Evolutionary conservation across 2,329 filamentous ascomycete species (phyloP), one percentile per base, ranked within the genome.

Genomic region (Elsinoe batatas): DNA sequence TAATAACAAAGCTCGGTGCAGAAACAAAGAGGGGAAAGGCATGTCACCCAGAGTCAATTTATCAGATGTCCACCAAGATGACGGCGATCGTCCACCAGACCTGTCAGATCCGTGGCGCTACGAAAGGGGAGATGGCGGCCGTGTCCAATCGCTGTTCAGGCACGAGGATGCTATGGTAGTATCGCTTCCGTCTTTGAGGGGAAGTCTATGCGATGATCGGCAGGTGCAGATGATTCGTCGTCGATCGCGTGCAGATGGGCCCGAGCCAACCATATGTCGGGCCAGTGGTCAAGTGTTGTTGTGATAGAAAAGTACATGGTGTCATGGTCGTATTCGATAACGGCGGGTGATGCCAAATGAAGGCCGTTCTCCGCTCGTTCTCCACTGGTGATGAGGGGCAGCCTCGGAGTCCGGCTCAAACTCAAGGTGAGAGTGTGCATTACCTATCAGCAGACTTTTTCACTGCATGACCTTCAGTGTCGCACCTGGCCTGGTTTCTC

Each of bases 221-320:
- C 44, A 49, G 30, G 44, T 35, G 44, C 44, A 17, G 26, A 35
- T 49, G 44, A 49, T 49, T 49, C 20, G 44, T 35, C 44, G 44
- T 49, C 44, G 44, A 49, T 49, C 44, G 44, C 32, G 26, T 20
- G 44, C 26, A 35, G 44, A 33, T 49, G 44, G 26, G 6, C 32
- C 26, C 7, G 30, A 17, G 20, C 44, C 44, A 49, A 35, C 13
- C 26, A 35, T 26, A 30, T 17, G 12, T 33, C 8, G 17, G 18
- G 26, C 13, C 5, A 17, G 15, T 49, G 26, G 26, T 49, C 44
- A 49, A 49, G 26, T 49, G 30, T 10, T 49, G 26, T 17, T 33
- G 17, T 49, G 33, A 13, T 49, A n/a, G 18, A 10, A 12, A n/a
- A 20, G 40, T 22, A 18, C 18, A 26, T 22, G 20, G 18, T 44